These are phyloP conservation scores for Penicillium canescens DNA, from an alignment of 495 filamentous ascomycete species.

Conservation along the genomic window DNA sequence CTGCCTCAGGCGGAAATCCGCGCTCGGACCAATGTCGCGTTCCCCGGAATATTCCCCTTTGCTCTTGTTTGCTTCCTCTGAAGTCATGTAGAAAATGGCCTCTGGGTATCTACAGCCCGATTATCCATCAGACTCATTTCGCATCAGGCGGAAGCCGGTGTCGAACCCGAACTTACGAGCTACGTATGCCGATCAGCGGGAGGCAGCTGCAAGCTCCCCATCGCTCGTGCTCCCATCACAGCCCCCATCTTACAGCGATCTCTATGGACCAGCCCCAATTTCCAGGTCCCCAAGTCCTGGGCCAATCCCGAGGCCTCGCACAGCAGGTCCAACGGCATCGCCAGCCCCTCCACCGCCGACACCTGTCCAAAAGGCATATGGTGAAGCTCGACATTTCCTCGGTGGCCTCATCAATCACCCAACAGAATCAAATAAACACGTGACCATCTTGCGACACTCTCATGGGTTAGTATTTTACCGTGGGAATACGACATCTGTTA, in stretches of 20 bases:
- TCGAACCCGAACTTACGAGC: constrained; percentile 28
- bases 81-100: constrained; percentile 11
- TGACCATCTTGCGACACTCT: constrained; percentile 66
- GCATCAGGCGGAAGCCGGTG: constrained; percentile 26
- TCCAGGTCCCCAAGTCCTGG: not conserved
- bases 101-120: constrained; percentile 15
- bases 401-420: constrained; percentile 63
- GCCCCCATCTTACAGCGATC: constrained; percentile 25
- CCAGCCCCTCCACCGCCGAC: constrained; percentile 10
- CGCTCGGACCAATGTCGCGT: constrained; percentile 1
- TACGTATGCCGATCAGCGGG: constrained; percentile 12
- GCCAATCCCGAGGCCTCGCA: constrained; percentile 12
- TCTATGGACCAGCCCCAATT: constrained; percentile 13
- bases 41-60: constrained; percentile 16
- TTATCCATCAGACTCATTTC: constrained; percentile 15
- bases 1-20: constrained; percentile 8
- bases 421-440: constrained; percentile 63
- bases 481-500: constrained; percentile 60
- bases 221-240: constrained; percentile 11
- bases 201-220: constrained; percentile 10
- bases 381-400: constrained; percentile 61
- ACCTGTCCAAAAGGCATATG: constrained; percentile 43
- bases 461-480: constrained; percentile 62
- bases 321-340: constrained; percentile 13
- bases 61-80: not conserved